These are phyloP conservation scores for Scedosporium apiospermum DNA, from an alignment of 2,329 filamentous ascomycete species.

Conservation along the genomic window DNA sequence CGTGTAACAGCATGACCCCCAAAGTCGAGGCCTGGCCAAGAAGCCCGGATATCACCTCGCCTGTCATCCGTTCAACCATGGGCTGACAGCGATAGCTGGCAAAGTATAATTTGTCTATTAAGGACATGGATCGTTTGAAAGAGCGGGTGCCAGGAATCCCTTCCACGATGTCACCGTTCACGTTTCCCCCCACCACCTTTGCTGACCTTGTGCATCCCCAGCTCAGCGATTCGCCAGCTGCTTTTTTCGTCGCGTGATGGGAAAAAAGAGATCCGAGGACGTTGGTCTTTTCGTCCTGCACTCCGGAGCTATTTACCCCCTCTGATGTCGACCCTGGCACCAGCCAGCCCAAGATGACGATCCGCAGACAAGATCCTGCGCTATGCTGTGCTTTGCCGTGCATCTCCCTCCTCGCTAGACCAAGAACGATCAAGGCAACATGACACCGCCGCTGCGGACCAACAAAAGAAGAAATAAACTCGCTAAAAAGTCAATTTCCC, in stretches of 20 bases:
- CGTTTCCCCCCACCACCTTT: neutral
- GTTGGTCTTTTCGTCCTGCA: neutral
- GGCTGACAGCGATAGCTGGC: neutral
- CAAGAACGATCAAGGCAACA: neutral
- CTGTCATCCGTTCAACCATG: neutral
- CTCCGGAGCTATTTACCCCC: neutral
- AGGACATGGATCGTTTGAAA: neutral
- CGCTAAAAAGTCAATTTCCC: neutral
- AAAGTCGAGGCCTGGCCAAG: neutral
- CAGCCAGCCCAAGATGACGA: neutral
- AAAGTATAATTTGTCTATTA: neutral
- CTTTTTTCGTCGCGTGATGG: neutral
- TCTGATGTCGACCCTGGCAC: no score
- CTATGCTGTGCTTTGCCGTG: neutral
- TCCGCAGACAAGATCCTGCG: neutral
- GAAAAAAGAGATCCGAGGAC: neutral
- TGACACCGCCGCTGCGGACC: neutral
- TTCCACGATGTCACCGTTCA: no score
- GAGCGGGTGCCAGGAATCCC: neutral
- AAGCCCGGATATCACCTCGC: neutral
- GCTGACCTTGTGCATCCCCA: neutral
- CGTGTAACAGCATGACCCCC: neutral
- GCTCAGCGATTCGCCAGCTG: neutral
- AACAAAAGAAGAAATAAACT: neutral
- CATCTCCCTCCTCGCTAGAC: neutral